phyloP scores from a whole-genome alignment of 108 stramenopile species.

The Nitzschia palea region DNA sequence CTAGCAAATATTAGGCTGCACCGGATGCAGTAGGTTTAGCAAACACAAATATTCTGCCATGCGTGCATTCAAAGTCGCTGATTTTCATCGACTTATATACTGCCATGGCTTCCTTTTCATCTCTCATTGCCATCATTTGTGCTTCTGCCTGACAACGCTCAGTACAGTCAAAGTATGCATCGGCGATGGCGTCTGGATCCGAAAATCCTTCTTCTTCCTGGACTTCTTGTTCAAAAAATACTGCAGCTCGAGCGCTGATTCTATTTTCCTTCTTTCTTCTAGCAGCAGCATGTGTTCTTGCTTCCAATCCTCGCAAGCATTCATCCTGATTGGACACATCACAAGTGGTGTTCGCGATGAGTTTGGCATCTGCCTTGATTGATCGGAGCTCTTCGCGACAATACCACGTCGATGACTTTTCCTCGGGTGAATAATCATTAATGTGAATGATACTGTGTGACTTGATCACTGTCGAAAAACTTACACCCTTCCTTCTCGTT shows the following conservation, averaged over 20 bases:
- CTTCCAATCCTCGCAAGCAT: slow-evolving; percentile 24
- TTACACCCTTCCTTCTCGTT: slow-evolving; percentile 4
- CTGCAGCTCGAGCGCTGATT: slow-evolving; percentile 20
- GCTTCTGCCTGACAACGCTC: slow-evolving; percentile 19
- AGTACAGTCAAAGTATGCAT: slow-evolving; percentile 21
- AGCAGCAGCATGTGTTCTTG: slow-evolving; percentile 12
- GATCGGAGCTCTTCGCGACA: slow-evolving; percentile 14
- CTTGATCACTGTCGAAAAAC: slow-evolving; percentile 8
- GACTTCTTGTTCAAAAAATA: slow-evolving; percentile 26
- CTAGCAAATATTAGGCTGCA: slow-evolving; percentile 3
- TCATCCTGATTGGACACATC: not conserved
- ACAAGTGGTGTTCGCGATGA: not conserved
- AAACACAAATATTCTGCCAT: slow-evolving; percentile 1
- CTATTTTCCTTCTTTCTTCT: slow-evolving; percentile 21
- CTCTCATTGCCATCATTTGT: slow-evolving; percentile 22
- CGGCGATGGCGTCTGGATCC: slow-evolving; percentile 26
- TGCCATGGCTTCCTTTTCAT: slow-evolving; percentile 17
- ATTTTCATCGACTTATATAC: slow-evolving; percentile 3
- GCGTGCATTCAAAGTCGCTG: not conserved
- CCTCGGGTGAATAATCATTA: slow-evolving; percentile 16
- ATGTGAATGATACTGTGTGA: slow-evolving; percentile 2
- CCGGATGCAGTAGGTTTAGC: not conserved
- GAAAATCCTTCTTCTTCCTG: slow-evolving; percentile 30
- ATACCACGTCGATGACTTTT: slow-evolving; percentile 17
- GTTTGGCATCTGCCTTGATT: slow-evolving; percentile 25